phyloP scores from a whole-genome alignment of 805 yeast species.

The Grigorovia yakushimaensis region DNA sequence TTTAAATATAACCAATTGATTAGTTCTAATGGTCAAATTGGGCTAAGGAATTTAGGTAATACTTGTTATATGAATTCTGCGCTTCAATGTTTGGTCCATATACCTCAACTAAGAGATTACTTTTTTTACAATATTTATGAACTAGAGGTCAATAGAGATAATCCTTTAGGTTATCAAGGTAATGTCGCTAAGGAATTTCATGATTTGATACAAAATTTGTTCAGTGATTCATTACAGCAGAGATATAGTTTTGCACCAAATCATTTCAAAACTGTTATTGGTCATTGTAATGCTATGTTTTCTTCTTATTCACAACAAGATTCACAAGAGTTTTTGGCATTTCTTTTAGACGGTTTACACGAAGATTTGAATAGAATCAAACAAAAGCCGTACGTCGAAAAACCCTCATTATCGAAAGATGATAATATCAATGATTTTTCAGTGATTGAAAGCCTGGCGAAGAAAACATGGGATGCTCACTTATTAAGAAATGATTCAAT shows the following conservation, averaged over 20 bases:
- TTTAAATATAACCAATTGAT: slow-evolving; percentile 23
- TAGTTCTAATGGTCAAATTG: slow-evolving; percentile 41
- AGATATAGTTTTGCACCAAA: slow-evolving; percentile 46
- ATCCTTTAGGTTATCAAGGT: slow-evolving; percentile 83
- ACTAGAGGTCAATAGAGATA: slow-evolving; percentile 58
- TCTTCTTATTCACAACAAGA: slow-evolving; percentile 88
- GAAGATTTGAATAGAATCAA: slow-evolving; percentile 82
- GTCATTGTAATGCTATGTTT: slow-evolving; percentile 72
- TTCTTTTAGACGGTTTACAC: slow-evolving; percentile 81
- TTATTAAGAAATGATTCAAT: slow-evolving; percentile 74
- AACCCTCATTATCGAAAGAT: slow-evolving; percentile 64
- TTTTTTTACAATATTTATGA: slow-evolving; percentile 53
- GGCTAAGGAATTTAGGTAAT: slow-evolving; percentile 72
- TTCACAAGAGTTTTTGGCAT: slow-evolving; percentile 88
- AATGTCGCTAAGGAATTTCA: slow-evolving; percentile 73
- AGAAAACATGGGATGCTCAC: slow-evolving; percentile 72
- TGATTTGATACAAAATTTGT: slow-evolving; percentile 50
- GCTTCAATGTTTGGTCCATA: slow-evolving; percentile 75
- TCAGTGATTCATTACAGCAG: slow-evolving; percentile 27
- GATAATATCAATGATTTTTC: slow-evolving; percentile 45
- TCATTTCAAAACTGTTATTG: slow-evolving; percentile 69
- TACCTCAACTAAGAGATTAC: slow-evolving; percentile 73
- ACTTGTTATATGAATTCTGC: slow-evolving; percentile 95
- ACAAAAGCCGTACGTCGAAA: slow-evolving; percentile 78
- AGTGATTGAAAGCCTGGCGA: slow-evolving; percentile 55